Base-by-base conservation (phyloP, 345 rosid species). In the Bruguiera gymnorhiza region DNA sequence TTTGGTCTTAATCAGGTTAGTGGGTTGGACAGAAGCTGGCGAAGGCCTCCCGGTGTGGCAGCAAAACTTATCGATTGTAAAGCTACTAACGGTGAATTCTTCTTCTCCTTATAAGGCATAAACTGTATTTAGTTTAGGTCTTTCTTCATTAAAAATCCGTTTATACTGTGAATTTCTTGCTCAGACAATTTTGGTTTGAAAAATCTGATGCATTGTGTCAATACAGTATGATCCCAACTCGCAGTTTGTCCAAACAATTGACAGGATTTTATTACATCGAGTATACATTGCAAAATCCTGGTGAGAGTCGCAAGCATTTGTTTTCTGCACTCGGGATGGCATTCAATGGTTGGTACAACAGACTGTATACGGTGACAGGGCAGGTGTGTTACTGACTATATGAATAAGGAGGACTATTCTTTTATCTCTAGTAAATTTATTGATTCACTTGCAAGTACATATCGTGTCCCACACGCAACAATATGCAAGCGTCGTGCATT, bases 21-120 rank as follows among this genome's bases (percentile, higher is more conserved):
- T 78, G 97, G 97, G 70, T 75, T 91, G 82, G 98, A 94, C 63
- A 85, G 97, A 79, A 91, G 98, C 87, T 94, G 97, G 96, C 88
- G 83, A 73, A 86, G 83, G 71, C 93, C 97, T 2, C 85, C 96
- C 0, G 98, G 97, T 23, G 96, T 88, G 9, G 78, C 81, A 15
- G 98, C 97, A 52, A 89, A 91, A 70, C 92, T 94, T 57, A 66
- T 91, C 46, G 83, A 85, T 68, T 82, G 84, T 77, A 86, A 77
- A 86, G 68, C 91, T 57, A 15, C 90, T 3, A 89, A 91, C 3
- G 97, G 97, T 91, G 26, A 81, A 73, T 43, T 51, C 53, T 23
- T 26, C 54, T 52, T 15, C 37, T 50, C 13, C 46, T 63, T 54
- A 19, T 6, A 46, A 19, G 37, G 53, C 19, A 15, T 4, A 27